Base-by-base conservation (phyloP, 2,329 filamentous ascomycete species). In the Sclerotinia sclerotiorum region DNA sequence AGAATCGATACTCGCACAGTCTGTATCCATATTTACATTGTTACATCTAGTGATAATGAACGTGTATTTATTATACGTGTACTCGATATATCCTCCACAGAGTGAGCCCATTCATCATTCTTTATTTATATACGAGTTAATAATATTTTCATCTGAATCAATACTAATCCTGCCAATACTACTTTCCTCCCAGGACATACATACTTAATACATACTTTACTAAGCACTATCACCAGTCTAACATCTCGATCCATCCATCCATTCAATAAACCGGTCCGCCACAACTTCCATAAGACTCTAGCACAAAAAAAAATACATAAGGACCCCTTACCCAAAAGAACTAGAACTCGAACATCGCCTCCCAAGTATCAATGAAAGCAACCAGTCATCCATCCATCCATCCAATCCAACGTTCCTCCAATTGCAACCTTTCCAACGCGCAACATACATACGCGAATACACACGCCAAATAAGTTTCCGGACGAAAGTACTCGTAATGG, bases 191-290 rank as follows among this genome's bases (percentile, higher is more conserved):
- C 21, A 17, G 2, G 5, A 35, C 35, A 35, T 10, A 35, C 2
- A 13, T 13, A 13, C 35, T 35, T 35, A 35, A 35, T 35, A 35
- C 35, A 42, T 42, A 3, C 39, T n/a, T 27, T 44, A 44, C 35
- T 58, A 35, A 57, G 55, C 55, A 42, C 55, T 57, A 54, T 5
- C 5, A 17, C 17, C 54, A 8, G 1, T 15, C n/a, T 21, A 42
- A 13, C 13, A 19, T n/a, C 39, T 42, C 39, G n/a, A 35, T 35
- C 35, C 35, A 11, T 42, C 55, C 55, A 57, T 39, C 11, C 39
- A 35, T 57, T 27, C 55, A 57, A 57, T 57, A 57, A n/a, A 57
- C n/a, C 39, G 21, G 42, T 58, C 55, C 55, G 55, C 35, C 35
- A 58, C 55, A n/a, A 13, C n/a, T 27, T 35, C n/a, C 27, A 27